These are phyloP conservation scores for Phaeosphaeria sp. DNA, from an alignment of 2,329 filamentous ascomycete genomes.

Conservation along the genomic window DNA sequence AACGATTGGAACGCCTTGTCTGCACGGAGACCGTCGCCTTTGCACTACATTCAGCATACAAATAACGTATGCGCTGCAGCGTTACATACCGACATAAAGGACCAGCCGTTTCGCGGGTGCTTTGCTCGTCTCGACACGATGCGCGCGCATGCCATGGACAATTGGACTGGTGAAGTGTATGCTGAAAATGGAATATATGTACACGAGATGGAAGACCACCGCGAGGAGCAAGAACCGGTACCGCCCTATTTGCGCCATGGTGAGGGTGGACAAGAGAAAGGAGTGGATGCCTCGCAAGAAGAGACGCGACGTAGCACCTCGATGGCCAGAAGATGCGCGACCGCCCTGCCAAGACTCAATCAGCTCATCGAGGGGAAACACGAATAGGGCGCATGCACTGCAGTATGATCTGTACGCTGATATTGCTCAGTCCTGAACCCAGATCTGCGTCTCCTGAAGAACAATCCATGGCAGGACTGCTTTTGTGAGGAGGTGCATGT, in stretches of 20 bases:
- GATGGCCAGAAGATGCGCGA: conserved; percentile 22
- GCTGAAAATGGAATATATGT: conserved; percentile 80
- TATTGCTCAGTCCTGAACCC: too few species aligned
- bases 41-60: background rate
- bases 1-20: conserved; percentile 97
- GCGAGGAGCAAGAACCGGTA: conserved; percentile 87
- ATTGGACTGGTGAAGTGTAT: conserved; percentile 99
- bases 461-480: too few species aligned
- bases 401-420: background rate
- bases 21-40: conserved; percentile 88
- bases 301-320: conserved; percentile 33
- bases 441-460: too few species aligned
- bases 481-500: background rate
- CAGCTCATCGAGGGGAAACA: background rate
- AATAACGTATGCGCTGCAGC: too few species aligned
- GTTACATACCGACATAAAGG: conserved; percentile 79
- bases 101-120: conserved; percentile 90
- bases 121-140: conserved; percentile 72
- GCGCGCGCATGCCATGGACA: conserved; percentile 91
- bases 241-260: conserved; percentile 67
- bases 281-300: conserved; percentile 36
- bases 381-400: background rate
- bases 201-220: conserved; percentile 90
- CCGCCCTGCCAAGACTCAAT: conserved; percentile 24
- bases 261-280: conserved; percentile 22